Conservation (phyloP, 78 protist genomes). For the Bigelowiella natans region DNA sequence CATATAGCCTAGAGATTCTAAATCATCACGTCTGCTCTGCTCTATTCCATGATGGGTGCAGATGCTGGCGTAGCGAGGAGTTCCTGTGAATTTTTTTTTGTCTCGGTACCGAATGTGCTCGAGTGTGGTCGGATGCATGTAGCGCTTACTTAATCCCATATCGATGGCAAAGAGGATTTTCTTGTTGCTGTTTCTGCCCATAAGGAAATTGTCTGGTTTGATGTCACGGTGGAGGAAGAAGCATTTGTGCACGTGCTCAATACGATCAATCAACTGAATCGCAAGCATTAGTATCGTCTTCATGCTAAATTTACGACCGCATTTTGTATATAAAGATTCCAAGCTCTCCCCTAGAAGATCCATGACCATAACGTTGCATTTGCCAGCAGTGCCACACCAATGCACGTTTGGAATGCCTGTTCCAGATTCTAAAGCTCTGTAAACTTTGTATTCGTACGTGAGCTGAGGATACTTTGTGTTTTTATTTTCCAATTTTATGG, state of each 20-base stretch:
- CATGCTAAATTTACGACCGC: constrained; percentile 34
- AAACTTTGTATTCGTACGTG: constrained; percentile 83
- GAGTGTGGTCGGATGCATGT: not conserved
- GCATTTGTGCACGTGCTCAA: not conserved
- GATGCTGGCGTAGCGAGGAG: constrained; percentile 21
- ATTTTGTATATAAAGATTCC: not conserved
- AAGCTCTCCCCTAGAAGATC: constrained; percentile 71
- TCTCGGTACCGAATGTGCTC: not conserved
- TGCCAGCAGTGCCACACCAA: constrained; percentile 92
- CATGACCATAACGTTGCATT: constrained; percentile 71
- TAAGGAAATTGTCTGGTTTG: constrained; percentile 6
- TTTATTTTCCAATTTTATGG: constrained; percentile 62
- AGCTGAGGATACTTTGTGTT: constrained; percentile 88
- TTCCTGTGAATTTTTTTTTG: not conserved
- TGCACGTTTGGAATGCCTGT: constrained; percentile 75
- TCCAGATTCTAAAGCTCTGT: constrained; percentile 54
- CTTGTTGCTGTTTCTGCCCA: not conserved
- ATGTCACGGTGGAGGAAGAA: constrained; percentile 13
- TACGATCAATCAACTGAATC: constrained; percentile 70
- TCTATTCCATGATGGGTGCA: constrained; percentile 6
- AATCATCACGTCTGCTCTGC: constrained; percentile 12
- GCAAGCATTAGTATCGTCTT: constrained; percentile 86
- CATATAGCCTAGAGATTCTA: constrained; percentile 5
- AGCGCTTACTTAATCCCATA: not conserved
- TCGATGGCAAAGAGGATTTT: not conserved